Conservation (phyloP, 257 asterid genomes). For the Thymus mandschuricus region DNA sequence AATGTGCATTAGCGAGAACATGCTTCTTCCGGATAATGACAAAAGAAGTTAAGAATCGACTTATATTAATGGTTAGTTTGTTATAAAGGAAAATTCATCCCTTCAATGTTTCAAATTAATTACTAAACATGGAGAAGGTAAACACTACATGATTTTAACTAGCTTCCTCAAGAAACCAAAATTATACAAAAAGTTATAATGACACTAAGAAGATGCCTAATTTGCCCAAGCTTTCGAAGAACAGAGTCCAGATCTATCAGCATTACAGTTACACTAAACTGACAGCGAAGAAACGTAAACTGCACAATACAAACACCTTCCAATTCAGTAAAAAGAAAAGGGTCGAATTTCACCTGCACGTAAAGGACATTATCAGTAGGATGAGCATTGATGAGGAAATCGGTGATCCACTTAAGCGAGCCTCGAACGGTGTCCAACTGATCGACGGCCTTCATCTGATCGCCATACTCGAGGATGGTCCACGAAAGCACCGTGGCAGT, state of each 20-base stretch:
- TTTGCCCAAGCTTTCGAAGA: conserved; percentile 7
- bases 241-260: background rate
- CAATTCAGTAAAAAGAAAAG: background rate
- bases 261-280: conserved; percentile 8
- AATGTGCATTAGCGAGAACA: background rate
- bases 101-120: no score
- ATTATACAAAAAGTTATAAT: background rate
- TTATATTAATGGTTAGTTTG: background rate
- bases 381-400: conserved; percentile 79
- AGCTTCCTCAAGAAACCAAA: background rate
- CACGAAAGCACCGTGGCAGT: conserved; percentile 94
- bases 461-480: conserved; percentile 94
- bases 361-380: conserved; percentile 73
- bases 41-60: background rate
- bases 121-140: no score
- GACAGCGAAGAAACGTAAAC: background rate
- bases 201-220: conserved; percentile 1
- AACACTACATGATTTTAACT: no score
- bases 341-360: conserved; percentile 61
- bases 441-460: conserved; percentile 74
- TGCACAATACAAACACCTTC: background rate
- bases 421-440: conserved; percentile 71
- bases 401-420: conserved; percentile 91
- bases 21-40: background rate
- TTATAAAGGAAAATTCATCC: no score